A percentile compares a stretch with the other conserved stretches of the same genome.
Conservation (phyloP, 441 rosid species). For the Manihot esculenta region DNA sequence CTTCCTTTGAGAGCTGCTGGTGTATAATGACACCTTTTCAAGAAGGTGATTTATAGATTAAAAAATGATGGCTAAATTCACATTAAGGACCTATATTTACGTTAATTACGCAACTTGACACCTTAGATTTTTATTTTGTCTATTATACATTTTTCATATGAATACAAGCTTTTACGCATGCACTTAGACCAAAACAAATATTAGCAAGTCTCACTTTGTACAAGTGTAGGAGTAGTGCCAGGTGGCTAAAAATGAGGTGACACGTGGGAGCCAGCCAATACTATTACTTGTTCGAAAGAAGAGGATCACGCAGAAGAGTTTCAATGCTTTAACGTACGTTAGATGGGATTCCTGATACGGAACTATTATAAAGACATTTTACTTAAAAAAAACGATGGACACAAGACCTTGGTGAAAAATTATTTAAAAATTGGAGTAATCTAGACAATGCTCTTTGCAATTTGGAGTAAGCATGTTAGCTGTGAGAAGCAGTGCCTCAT, state of each 20-base stretch:
- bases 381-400: not conserved
- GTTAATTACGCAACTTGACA: too few species aligned
- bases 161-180: too few species aligned
- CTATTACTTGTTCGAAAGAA: slow-evolving; percentile 1
- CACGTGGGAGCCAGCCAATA: slow-evolving; percentile 11
- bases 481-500: too few species aligned
- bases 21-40: not conserved
- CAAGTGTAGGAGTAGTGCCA: slow-evolving; percentile 8
- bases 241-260: slow-evolving; percentile 10
- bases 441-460: not conserved
- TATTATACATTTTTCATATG: too few species aligned
- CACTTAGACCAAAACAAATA: too few species aligned
- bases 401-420: not conserved
- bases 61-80: too few species aligned
- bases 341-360: not conserved
- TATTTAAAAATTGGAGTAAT: too few species aligned
- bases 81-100: too few species aligned
- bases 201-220: not conserved
- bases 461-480: not conserved
- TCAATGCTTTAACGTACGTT: not conserved
- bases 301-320: not conserved
- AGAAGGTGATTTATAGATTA: not conserved
- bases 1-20: too few species aligned
- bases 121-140: too few species aligned
- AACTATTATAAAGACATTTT: too few species aligned